A percentile compares a stretch with the other conserved stretches of the same genome.
These are phyloP conservation scores for Phlyctochytrium arcticum DNA, from an alignment of 192 early-diverging fungal species.

Conservation along the genomic window DNA sequence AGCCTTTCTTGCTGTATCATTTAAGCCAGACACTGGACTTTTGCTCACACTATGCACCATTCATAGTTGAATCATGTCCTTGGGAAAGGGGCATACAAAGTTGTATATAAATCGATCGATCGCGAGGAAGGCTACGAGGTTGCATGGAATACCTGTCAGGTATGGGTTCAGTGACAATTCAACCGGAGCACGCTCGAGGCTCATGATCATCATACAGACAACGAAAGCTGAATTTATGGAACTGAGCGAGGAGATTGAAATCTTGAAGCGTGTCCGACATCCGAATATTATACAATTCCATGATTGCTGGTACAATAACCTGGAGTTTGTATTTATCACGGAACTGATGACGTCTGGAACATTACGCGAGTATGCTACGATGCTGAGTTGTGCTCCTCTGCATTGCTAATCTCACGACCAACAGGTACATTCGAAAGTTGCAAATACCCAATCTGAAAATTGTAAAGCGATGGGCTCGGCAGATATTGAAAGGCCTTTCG, in stretches of 20 bases:
- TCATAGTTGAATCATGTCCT: constrained; percentile 41
- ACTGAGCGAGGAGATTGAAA: constrained; percentile 70
- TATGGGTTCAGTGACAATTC: constrained; percentile 5
- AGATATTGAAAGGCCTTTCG: constrained; percentile 72
- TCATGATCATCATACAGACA: constrained; percentile 40
- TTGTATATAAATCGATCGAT: constrained; percentile 53
- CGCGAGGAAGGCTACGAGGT: constrained; percentile 52
- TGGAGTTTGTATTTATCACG: constrained; percentile 77
- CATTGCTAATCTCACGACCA: not conserved
- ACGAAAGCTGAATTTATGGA: constrained; percentile 70
- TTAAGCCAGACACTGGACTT: not conserved
- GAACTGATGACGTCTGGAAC: constrained; percentile 87
- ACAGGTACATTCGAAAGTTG: constrained; percentile 65
- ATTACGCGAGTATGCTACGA: constrained; percentile 58
- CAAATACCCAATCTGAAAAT: constrained; percentile 69
- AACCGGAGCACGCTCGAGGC: too few species aligned
- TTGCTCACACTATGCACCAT: not conserved
- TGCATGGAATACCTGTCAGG: constrained; percentile 54
- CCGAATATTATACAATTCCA: constrained; percentile 80
- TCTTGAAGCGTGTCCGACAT: constrained; percentile 73
- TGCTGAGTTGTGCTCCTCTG: not conserved
- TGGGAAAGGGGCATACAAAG: constrained; percentile 52
- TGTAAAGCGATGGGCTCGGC: constrained; percentile 75
- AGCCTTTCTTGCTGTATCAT: not conserved
- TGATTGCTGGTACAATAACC: constrained; percentile 70